phyloP scores from a whole-genome alignment of 1,284 basidiomycete genomes.

The Somion occarium region DNA sequence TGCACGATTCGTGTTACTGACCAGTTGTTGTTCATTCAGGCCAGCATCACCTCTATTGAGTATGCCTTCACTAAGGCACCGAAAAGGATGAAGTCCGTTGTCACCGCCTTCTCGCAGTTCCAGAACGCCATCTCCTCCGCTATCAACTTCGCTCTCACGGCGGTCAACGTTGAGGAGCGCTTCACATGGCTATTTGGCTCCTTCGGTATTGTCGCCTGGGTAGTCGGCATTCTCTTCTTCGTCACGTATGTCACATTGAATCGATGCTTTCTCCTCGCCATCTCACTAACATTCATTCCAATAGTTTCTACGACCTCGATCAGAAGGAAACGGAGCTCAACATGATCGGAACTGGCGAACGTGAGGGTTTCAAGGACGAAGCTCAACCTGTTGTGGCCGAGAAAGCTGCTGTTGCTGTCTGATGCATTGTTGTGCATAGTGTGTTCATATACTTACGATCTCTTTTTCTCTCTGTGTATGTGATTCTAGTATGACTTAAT shows the following conservation, averaged over 20 bases:
- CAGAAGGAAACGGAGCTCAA: constrained; percentile 40
- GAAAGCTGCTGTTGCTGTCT: not conserved
- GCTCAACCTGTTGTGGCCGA: no score
- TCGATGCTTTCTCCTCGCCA: constrained; percentile 12
- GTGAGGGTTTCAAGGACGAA: constrained; percentile 32
- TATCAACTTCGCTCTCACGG: constrained; percentile 39
- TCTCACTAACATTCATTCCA: constrained; percentile 29
- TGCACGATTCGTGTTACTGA: not conserved
- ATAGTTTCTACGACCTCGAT: constrained; percentile 46
- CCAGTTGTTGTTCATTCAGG: constrained; percentile 16
- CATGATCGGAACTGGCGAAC: constrained; percentile 36
- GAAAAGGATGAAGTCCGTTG: constrained; percentile 51
- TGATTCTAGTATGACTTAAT: not conserved
- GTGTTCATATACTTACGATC: no score
- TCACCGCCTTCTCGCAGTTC: constrained; percentile 52
- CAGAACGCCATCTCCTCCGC: constrained; percentile 46
- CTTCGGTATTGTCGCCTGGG: constrained; percentile 43
- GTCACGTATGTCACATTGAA: constrained; percentile 17
- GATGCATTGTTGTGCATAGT: not conserved
- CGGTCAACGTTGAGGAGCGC: constrained; percentile 36
- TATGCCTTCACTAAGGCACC: constrained; percentile 64
- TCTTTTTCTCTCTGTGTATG: no score
- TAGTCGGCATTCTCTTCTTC: constrained; percentile 43
- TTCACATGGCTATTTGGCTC: constrained; percentile 43
- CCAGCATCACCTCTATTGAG: constrained; percentile 58